Evolutionary conservation across 768 basidiomycete species (phyloP).

Genomic region (Rhizopogon rudus): DNA sequence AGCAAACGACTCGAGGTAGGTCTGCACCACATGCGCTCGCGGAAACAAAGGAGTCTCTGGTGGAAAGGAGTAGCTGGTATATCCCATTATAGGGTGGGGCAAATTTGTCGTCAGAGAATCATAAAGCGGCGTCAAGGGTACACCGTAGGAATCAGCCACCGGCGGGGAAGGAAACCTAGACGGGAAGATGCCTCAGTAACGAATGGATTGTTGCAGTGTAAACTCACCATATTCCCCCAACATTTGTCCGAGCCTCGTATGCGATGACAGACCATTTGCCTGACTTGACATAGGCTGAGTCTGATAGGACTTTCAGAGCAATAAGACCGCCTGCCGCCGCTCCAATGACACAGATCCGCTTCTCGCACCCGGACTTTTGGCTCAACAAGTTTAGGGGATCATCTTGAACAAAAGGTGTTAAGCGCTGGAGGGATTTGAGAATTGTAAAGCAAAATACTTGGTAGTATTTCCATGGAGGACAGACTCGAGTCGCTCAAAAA

Average conservation of each 20-base stretch:
- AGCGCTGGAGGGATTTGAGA: background rate
- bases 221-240: conserved; percentile 77
- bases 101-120: conserved; percentile 80
- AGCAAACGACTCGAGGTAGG: conserved; percentile 70
- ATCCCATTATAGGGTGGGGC: conserved; percentile 77
- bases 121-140: conserved; percentile 65
- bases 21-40: conserved; percentile 48
- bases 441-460: background rate
- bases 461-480: background rate
- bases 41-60: conserved; percentile 72
- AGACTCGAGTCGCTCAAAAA: background rate
- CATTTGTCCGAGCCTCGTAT: conserved; percentile 58
- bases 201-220: background rate
- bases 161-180: conserved; percentile 54
- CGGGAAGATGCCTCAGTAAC: background rate
- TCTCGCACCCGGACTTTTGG: conserved; percentile 5
- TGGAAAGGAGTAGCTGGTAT: conserved; percentile 57
- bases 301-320: conserved; percentile 58
- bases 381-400: background rate
- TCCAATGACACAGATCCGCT: conserved; percentile 65
- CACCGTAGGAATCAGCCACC: conserved; percentile 31
- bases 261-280: conserved; percentile 60
- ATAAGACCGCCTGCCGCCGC: conserved; percentile 75
- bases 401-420: background rate
- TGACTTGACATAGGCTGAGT: conserved; percentile 49